A percentile compares a stretch with the other conserved stretches of the same genome.
These are phyloP conservation scores for Lachancea nothofagi DNA, from an alignment of 805 yeast genomes.

Conservation along the genomic window DNA sequence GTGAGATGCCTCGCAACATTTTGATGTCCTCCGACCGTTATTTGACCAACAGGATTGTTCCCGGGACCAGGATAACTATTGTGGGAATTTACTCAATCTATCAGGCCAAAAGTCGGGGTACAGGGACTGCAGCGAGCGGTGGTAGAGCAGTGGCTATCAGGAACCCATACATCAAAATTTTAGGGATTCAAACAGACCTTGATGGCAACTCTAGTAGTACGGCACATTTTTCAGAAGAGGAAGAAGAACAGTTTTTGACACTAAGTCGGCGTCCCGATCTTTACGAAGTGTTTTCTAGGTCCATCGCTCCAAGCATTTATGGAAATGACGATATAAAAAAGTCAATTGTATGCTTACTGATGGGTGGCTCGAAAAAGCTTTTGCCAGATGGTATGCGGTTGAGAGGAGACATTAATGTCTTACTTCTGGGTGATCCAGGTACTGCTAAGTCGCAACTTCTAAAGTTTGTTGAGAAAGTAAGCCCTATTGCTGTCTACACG, in stretches of 20 bases:
- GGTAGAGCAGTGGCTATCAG: conserved; percentile 69
- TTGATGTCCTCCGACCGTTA: conserved; percentile 83
- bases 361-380: conserved; percentile 91
- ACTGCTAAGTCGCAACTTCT: conserved; percentile 93
- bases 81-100: conserved; percentile 91
- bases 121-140: conserved; percentile 45
- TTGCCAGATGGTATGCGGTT: conserved; percentile 94
- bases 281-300: conserved; percentile 75
- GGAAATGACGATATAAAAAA: conserved; percentile 91
- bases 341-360: conserved; percentile 82
- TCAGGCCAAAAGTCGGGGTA: conserved; percentile 58
- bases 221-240: conserved; percentile 76
- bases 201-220: conserved; percentile 53
- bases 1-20: conserved; percentile 96
- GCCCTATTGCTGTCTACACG: conserved; percentile 96
- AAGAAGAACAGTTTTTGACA: conserved; percentile 83
- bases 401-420: conserved; percentile 90
- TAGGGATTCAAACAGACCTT: conserved; percentile 83
- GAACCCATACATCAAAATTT: conserved; percentile 80
- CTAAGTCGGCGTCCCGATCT: conserved; percentile 78
- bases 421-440: conserved; percentile 97
- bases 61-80: conserved; percentile 90
- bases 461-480: conserved; percentile 93
- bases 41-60: conserved; percentile 83
- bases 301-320: conserved; percentile 95